Conservation (phyloP, 2,329 filamentous ascomycete genomes). For the Bimuria novae-zelandiae region DNA sequence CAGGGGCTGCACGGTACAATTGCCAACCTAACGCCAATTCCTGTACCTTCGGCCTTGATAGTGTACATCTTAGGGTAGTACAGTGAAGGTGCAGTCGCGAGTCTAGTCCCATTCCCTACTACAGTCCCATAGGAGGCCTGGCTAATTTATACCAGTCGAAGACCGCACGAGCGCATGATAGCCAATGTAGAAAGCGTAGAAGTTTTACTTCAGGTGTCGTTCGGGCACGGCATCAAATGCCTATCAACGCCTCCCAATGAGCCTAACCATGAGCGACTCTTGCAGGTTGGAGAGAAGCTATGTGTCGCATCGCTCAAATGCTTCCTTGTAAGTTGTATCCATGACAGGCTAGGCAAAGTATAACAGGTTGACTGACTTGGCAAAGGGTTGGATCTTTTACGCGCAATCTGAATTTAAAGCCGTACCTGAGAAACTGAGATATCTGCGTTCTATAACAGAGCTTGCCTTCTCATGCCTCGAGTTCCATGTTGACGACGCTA, state of each 20-base stretch:
- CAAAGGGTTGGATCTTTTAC: constrained; percentile 75
- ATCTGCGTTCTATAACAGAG: constrained; percentile 64
- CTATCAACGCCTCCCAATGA: constrained; percentile 32
- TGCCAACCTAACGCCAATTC: no score
- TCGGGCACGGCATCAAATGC: constrained; percentile 43
- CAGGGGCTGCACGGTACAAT: no score
- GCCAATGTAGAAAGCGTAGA: constrained; percentile 58
- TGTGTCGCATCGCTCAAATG: constrained; percentile 40
- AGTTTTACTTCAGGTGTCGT: constrained; percentile 51
- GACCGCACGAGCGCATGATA: constrained; percentile 58
- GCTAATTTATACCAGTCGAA: constrained; percentile 40
- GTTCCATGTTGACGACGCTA: constrained; percentile 54
- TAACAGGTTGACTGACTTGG: no score
- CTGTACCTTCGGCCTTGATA: no score
- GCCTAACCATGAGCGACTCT: constrained; percentile 23
- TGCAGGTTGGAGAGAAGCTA: constrained; percentile 38
- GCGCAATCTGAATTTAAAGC: constrained; percentile 67
- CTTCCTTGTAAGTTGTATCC: constrained; percentile 35
- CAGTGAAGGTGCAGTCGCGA: no score
- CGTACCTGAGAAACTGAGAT: constrained; percentile 60
- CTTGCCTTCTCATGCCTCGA: constrained; percentile 65
- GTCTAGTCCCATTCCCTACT: no score
- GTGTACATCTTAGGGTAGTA: no score
- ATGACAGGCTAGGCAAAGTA: neutral
- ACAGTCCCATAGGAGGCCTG: no score